Conservation (phyloP, 352 stramenopile genomes). For the Phytophthora macrochlamydospora region DNA sequence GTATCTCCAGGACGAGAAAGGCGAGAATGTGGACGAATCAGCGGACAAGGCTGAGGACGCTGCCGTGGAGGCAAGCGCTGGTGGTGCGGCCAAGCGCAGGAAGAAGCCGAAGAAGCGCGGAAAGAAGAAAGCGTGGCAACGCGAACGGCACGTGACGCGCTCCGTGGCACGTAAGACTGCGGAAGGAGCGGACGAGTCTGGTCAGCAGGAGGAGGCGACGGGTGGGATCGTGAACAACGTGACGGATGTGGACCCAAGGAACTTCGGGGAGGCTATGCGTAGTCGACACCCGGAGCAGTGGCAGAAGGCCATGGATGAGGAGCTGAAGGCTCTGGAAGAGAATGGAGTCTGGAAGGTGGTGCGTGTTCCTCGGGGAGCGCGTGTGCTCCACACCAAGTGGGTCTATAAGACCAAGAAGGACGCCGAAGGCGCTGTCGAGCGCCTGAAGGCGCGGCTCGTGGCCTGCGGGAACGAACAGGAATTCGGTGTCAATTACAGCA, state of each 20-base stretch:
- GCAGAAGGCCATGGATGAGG: background rate
- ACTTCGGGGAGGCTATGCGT: constrained; percentile 13
- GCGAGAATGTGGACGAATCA: background rate
- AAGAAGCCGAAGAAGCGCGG: background rate
- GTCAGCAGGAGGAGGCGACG: background rate
- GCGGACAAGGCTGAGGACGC: background rate
- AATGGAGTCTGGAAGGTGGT: constrained; percentile 9
- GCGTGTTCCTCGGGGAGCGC: background rate
- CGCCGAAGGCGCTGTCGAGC: constrained; percentile 12
- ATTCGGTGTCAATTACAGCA: constrained; percentile 12
- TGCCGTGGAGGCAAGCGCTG: background rate
- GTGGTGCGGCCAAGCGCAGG: background rate
- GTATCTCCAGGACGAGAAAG: background rate
- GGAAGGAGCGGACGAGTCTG: background rate
- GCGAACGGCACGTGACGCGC: background rate
- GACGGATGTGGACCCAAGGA: background rate
- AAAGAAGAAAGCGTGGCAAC: constrained; percentile 1
- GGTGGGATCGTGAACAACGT: constrained; percentile 1
- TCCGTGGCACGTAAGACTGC: background rate
- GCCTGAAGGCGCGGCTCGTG: constrained; percentile 25
- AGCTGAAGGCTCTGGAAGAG: constrained; percentile 7
- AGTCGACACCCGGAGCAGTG: background rate
- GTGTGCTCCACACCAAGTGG: constrained; percentile 22
- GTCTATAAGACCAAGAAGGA: constrained; percentile 32
- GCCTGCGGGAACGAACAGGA: constrained; percentile 25